phyloP scores from a whole-genome alignment of 2,329 filamentous ascomycete species.

The Pseudocercospora fuligena region DNA sequence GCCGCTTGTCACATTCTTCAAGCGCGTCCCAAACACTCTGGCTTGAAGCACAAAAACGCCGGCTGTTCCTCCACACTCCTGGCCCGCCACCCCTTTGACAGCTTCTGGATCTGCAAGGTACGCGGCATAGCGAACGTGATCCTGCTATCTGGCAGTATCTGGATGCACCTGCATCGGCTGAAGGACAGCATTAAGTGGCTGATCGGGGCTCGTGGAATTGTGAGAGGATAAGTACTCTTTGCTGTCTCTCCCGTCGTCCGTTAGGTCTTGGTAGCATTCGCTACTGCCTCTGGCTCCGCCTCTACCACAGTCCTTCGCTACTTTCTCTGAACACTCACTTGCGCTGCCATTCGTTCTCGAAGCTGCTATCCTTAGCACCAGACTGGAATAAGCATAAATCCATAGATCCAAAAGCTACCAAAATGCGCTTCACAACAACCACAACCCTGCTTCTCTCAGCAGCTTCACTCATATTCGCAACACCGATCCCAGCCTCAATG shows the following conservation, averaged over 20 bases:
- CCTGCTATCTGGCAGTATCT: neutral
- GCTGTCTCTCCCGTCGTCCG: neutral
- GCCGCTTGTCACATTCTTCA: neutral
- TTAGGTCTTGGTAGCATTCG: neutral
- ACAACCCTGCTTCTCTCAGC: slow-evolving; percentile 22
- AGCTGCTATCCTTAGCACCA: too few species aligned
- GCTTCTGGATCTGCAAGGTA: neutral
- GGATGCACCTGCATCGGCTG: neutral
- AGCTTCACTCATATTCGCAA: slow-evolving; percentile 7
- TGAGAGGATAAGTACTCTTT: neutral
- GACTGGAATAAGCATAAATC: too few species aligned
- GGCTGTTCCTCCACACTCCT: neutral
- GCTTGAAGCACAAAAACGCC: neutral
- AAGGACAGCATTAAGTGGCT: neutral
- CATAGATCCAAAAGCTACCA: neutral
- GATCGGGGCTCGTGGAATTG: neutral
- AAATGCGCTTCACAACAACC: slow-evolving; percentile 24
- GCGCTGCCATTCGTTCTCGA: too few species aligned
- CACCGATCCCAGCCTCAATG: slow-evolving; percentile 28
- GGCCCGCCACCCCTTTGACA: neutral
- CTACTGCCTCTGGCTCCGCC: too few species aligned
- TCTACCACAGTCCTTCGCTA: neutral
- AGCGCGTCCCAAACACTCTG: neutral
- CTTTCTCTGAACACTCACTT: neutral
- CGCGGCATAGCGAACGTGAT: neutral